phyloP scores from a whole-genome alignment of 2,329 filamentous ascomycete genomes.

The Hypoxylon sp. region DNA sequence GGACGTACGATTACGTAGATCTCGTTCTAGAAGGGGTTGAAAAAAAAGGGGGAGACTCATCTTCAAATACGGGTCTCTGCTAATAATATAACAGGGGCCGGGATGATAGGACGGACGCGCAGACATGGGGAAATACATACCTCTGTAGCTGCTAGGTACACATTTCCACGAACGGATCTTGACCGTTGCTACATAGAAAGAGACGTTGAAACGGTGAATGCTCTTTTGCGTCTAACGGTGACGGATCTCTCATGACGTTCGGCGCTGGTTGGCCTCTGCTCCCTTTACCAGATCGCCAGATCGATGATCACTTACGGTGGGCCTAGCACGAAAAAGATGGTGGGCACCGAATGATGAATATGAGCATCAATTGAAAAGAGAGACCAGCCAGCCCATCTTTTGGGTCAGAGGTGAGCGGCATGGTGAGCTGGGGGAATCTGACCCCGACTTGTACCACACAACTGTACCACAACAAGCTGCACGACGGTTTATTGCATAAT shows the following conservation, averaged over 20 bases:
- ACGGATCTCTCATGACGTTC: conserved; percentile 18
- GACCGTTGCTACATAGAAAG: conserved; percentile 11
- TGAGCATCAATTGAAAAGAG: conserved; percentile 8
- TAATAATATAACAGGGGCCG: conserved; percentile 23
- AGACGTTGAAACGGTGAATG: conserved; percentile 12
- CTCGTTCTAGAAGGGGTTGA: conserved; percentile 12
- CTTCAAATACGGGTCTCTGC: conserved; percentile 15
- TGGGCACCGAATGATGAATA: conserved; percentile 15
- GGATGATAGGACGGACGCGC: conserved; percentile 20
- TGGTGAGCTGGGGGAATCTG: no score
- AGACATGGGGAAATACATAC: conserved; percentile 27
- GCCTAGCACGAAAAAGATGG: conserved; percentile 10
- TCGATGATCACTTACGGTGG: conserved; percentile 28
- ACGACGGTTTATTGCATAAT: conserved; percentile 21
- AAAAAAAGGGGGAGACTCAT: conserved; percentile 11
- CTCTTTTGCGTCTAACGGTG: conserved; percentile 25
- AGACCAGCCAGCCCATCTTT: background rate
- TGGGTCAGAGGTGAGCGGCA: no score
- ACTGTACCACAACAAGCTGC: background rate
- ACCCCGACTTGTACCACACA: background rate
- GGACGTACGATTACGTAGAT: conserved; percentile 10
- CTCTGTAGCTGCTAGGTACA: no score
- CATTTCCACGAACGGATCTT: conserved; percentile 28
- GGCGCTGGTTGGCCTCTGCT: conserved; percentile 27
- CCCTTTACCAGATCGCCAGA: conserved; percentile 23